These are phyloP conservation scores for Leishmania mexicana DNA, from an alignment of 208 protist species.

Conservation along the genomic window DNA sequence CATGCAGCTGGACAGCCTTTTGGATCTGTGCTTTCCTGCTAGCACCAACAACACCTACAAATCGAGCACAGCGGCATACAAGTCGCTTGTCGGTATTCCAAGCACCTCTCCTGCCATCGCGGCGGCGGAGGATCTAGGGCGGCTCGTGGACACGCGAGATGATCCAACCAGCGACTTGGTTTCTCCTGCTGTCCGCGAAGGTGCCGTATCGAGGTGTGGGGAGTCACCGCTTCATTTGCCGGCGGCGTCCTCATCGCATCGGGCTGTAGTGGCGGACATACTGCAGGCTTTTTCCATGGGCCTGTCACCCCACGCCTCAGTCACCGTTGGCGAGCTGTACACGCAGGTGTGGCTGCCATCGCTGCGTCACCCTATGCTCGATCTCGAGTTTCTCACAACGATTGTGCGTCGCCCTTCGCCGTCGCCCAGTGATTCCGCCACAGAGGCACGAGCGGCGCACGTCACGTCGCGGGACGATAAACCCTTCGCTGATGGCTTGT, in stretches of 20 bases:
- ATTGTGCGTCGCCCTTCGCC: not conserved
- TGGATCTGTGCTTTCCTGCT: slow-evolving; percentile 14
- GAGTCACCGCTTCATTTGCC: slow-evolving; percentile 5
- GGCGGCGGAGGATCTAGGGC: not conserved
- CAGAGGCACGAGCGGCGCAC: not conserved
- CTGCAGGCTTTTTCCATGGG: slow-evolving; percentile 15
- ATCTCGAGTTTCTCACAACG: slow-evolving; percentile 32
- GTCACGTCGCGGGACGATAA: slow-evolving; percentile 1
- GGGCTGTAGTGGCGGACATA: slow-evolving; percentile 16
- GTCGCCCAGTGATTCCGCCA: not conserved
- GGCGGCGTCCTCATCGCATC: not conserved
- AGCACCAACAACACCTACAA: not conserved
- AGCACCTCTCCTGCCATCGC: not conserved
- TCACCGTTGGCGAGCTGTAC: not conserved
- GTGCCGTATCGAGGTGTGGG: slow-evolving; percentile 16
- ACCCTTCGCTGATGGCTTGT: not conserved
- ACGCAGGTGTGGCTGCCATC: slow-evolving; percentile 66
- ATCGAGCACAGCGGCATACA: not conserved
- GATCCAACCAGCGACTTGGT: no score
- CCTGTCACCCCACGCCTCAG: not conserved
- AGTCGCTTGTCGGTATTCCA: not conserved
- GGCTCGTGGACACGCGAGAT: not conserved
- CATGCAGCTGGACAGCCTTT: not conserved
- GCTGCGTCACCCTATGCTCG: slow-evolving; percentile 50
- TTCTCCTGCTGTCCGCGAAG: not conserved